A percentile compares a stretch with the other conserved stretches of the same genome.
These are phyloP conservation scores for Pseudocercospora eumusae DNA, from an alignment of 2,329 filamentous ascomycete species.

Conservation along the genomic window DNA sequence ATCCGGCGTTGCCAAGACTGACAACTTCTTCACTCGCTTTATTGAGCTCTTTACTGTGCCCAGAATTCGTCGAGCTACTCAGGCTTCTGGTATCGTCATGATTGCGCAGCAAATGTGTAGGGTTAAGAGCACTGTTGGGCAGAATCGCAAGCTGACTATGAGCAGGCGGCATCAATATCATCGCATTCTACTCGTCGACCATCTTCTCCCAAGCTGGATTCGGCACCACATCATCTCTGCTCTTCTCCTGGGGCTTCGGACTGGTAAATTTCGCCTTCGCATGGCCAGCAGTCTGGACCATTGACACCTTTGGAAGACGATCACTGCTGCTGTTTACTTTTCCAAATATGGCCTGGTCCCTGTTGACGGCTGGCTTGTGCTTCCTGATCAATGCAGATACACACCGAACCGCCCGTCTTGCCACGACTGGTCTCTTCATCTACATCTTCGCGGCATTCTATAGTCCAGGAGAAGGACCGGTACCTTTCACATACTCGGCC, in stretches of 20 bases:
- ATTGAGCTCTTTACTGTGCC: slow-evolving; percentile 33
- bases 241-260: slow-evolving; percentile 61
- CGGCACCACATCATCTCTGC: slow-evolving; percentile 49
- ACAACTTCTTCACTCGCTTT: slow-evolving; percentile 17
- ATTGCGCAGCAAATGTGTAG: slow-evolving; percentile 27
- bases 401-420: slow-evolving; percentile 38
- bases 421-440: slow-evolving; percentile 36
- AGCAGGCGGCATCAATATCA: slow-evolving; percentile 28
- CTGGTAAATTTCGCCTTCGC: slow-evolving; percentile 61
- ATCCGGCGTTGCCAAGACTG: neutral
- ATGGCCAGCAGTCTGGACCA: slow-evolving; percentile 57
- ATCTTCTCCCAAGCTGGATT: slow-evolving; percentile 41
- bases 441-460: slow-evolving; percentile 36
- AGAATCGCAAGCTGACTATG: neutral
- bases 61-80: slow-evolving; percentile 31
- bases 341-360: slow-evolving; percentile 53
- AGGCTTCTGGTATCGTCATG: slow-evolving; percentile 27
- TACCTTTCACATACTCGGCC: slow-evolving; percentile 39
- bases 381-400: slow-evolving; percentile 49
- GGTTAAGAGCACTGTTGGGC: slow-evolving; percentile 29
- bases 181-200: slow-evolving; percentile 42
- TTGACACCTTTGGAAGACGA: slow-evolving; percentile 55
- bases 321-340: slow-evolving; percentile 53
- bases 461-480: slow-evolving; percentile 34
- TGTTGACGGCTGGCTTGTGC: slow-evolving; percentile 53